phyloP scores from a whole-genome alignment of 164 flowering plant species.

The Sextonia rubra region DNA sequence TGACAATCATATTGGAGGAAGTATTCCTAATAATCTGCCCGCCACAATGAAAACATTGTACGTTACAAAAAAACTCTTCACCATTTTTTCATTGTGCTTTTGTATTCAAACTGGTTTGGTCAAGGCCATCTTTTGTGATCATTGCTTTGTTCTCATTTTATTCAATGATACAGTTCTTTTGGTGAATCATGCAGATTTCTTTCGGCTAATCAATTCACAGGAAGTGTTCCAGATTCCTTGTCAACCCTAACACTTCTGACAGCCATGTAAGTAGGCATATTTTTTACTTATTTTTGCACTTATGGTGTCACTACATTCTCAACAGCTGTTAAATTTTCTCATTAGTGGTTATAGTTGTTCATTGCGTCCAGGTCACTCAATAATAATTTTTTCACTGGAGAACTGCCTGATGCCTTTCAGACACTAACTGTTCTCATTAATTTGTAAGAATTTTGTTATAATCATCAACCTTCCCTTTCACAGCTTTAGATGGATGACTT shows the following conservation, averaged over 20 bases:
- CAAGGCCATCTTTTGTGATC: neutral
- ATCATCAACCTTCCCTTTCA: neutral
- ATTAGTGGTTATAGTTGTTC: constrained; percentile 7
- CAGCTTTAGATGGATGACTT: constrained; percentile 1
- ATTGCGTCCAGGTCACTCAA: constrained; percentile 61
- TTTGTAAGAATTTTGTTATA: constrained; percentile 41
- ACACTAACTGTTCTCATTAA: constrained; percentile 49
- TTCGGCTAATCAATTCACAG: constrained; percentile 76
- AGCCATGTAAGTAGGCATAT: constrained; percentile 48
- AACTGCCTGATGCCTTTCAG: constrained; percentile 67
- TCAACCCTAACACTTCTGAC: constrained; percentile 43
- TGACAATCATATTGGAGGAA: constrained; percentile 84
- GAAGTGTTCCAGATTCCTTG: constrained; percentile 78
- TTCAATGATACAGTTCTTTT: neutral
- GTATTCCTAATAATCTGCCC: constrained; percentile 68
- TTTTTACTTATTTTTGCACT: neutral
- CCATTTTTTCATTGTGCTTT: neutral
- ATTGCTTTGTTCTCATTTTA: neutral
- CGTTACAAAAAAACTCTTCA: constrained; percentile 16
- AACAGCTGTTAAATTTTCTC: neutral
- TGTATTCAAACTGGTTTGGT: neutral
- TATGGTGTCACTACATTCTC: neutral
- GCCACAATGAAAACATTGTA: constrained; percentile 63
- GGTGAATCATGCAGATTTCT: constrained; percentile 59
- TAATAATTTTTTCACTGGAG: constrained; percentile 57